These are phyloP conservation scores for Colletotrichum liriopes DNA, from an alignment of 2,329 filamentous ascomycete species.

Conservation along the genomic window DNA sequence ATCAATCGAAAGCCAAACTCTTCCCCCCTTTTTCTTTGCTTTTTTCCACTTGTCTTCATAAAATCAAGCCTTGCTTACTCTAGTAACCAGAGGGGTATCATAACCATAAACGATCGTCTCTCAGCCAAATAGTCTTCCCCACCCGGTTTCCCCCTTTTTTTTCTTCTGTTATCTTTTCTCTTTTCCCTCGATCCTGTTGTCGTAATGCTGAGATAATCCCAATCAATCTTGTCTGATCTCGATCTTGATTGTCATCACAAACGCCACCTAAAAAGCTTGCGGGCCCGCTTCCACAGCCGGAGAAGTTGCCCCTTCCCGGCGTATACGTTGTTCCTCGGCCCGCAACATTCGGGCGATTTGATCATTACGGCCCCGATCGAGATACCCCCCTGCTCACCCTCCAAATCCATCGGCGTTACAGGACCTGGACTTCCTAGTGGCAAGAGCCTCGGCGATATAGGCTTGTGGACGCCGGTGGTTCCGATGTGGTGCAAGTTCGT, in stretches of 20 bases:
- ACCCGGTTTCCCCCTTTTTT: not conserved
- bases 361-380: conserved; percentile 51
- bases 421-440: conserved; percentile 73
- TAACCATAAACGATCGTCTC: conserved; percentile 34
- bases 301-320: conserved; percentile 52
- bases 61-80: conserved; percentile 11
- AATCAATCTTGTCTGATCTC: not conserved
- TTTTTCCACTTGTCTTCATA: not conserved
- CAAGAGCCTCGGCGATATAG: conserved; percentile 64
- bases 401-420: conserved; percentile 74
- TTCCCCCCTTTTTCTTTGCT: not conserved
- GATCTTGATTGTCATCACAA: not conserved
- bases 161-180: not conserved
- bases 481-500: conserved; percentile 56
- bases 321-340: conserved; percentile 52
- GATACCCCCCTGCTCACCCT: conserved; percentile 57
- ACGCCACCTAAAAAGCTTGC: conserved; percentile 47
- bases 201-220: not conserved
- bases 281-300: conserved; percentile 52
- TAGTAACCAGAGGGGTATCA: conserved; percentile 42
- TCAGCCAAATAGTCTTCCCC: not conserved
- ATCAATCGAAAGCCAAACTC: not conserved
- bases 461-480: conserved; percentile 60
- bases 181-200: not conserved
- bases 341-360: conserved; percentile 41